Conservation (phyloP, 257 asterid species). For the Fraxinus americana region DNA sequence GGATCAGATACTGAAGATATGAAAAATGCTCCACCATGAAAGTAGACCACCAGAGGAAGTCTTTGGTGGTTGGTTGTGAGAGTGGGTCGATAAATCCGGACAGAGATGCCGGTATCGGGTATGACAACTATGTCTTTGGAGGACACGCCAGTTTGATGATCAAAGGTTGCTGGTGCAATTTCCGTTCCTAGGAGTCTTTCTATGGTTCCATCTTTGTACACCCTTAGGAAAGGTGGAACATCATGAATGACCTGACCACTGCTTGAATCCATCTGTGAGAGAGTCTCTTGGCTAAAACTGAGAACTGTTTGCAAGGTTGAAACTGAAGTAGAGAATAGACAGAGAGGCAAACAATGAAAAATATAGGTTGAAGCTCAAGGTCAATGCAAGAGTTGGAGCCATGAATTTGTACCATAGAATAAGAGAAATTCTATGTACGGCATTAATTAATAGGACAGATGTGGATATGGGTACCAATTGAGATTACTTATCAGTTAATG, state of each 20-base stretch:
- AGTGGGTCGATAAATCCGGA: slow-evolving; percentile 57
- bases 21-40: slow-evolving; percentile 81
- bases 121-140: slow-evolving; percentile 52
- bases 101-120: slow-evolving; percentile 48
- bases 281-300: background rate
- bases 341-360: background rate
- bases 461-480: no score
- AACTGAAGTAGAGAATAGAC: background rate
- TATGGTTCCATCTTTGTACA: slow-evolving; percentile 56
- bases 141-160: slow-evolving; percentile 50
- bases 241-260: slow-evolving; percentile 41
- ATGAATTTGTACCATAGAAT: background rate
- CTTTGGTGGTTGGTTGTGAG: slow-evolving; percentile 17
- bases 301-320: slow-evolving; percentile 4
- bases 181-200: slow-evolving; percentile 60
- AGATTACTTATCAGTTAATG: no score
- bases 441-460: no score
- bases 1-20: slow-evolving; percentile 60
- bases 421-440: background rate
- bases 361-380: background rate
- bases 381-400: background rate
- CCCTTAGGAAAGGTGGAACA: slow-evolving; percentile 57
- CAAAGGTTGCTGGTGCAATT: slow-evolving; percentile 39
- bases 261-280: slow-evolving; percentile 35
- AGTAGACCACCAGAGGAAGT: slow-evolving; percentile 67